These are phyloP conservation scores for Kwoniella sp. DNA, from an alignment of 768 basidiomycete species.

Conservation along the genomic window DNA sequence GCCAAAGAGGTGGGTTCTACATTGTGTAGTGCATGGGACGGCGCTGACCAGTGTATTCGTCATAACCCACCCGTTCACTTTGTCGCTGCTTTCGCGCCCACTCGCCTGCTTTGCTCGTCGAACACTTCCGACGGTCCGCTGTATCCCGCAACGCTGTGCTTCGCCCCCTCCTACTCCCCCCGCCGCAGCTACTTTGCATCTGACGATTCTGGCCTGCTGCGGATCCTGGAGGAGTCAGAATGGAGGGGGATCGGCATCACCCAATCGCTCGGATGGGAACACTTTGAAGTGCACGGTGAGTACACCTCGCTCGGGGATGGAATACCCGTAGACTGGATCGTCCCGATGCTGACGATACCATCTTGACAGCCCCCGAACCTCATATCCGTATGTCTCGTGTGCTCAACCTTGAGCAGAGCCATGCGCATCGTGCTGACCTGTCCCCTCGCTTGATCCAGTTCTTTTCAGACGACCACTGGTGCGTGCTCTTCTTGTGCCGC, in stretches of 20 bases:
- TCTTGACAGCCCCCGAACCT: conserved; percentile 45
- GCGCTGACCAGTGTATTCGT: too few relatives aligned
- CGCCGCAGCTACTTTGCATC: conserved; percentile 60
- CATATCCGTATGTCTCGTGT: conserved; percentile 45
- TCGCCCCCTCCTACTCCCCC: not conserved
- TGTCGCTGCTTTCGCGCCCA: not conserved
- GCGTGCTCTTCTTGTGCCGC: too few relatives aligned
- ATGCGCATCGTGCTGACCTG: not conserved
- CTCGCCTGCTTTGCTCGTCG: not conserved
- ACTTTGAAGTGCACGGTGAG: conserved; percentile 89
- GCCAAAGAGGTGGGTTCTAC: conserved; percentile 62
- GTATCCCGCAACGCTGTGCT: too few relatives aligned
- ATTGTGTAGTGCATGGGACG: too few relatives aligned
- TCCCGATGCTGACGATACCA: not conserved
- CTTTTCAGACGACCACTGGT: conserved; percentile 49
- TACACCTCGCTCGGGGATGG: not conserved
- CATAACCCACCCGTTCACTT: too few relatives aligned
- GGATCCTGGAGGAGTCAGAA: conserved; percentile 78
- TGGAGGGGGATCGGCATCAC: conserved; percentile 96
- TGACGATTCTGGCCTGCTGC: conserved; percentile 70
- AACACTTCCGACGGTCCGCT: not conserved
- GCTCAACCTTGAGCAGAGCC: too few relatives aligned
- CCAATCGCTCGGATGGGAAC: conserved; percentile 94
- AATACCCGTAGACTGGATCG: conserved; percentile 44
- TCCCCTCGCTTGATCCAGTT: conserved; percentile 22